A percentile compares a stretch with the other conserved stretches of the same genome.
phyloP scores from a whole-genome alignment of 2,329 filamentous ascomycete genomes.

The Trichoderma cornu-damae region DNA sequence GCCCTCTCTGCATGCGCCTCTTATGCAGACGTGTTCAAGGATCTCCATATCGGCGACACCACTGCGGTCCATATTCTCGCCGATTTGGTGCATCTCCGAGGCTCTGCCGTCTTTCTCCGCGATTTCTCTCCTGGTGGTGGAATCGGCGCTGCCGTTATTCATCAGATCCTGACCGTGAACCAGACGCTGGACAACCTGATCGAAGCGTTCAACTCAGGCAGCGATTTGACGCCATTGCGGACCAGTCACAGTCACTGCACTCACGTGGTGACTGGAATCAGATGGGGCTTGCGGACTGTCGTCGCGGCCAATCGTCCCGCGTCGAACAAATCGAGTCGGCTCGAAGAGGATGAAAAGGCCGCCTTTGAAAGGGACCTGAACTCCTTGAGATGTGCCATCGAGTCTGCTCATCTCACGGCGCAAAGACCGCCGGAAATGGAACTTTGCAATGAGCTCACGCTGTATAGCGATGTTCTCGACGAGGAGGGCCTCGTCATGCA shows the following conservation, averaged over 20 bases:
- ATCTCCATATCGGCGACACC: slow-evolving; percentile 6
- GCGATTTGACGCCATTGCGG: background rate
- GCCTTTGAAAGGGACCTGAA: slow-evolving; percentile 10
- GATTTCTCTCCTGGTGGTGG: background rate
- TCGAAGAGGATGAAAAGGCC: background rate
- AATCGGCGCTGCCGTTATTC: background rate
- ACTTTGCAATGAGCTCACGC: slow-evolving; percentile 9
- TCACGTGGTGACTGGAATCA: slow-evolving; percentile 18
- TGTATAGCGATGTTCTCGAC: slow-evolving; percentile 20
- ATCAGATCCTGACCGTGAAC: background rate
- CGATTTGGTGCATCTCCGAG: background rate
- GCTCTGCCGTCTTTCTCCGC: slow-evolving; percentile 17
- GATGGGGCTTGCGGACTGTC: slow-evolving; percentile 20
- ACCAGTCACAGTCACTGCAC: background rate
- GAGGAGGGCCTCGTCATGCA: background rate
- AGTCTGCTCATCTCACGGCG: background rate
- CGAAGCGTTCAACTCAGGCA: background rate
- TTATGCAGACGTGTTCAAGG: background rate
- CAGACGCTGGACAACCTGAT: background rate
- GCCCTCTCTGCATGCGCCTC: background rate
- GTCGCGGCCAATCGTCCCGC: slow-evolving; percentile 5
- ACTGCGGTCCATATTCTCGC: slow-evolving; percentile 20
- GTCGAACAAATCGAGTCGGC: background rate
- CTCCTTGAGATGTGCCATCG: background rate
- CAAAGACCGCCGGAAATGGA: background rate